Base-by-base conservation (phyloP, 2,329 filamentous ascomycete species). In the Nemania sp. region DNA sequence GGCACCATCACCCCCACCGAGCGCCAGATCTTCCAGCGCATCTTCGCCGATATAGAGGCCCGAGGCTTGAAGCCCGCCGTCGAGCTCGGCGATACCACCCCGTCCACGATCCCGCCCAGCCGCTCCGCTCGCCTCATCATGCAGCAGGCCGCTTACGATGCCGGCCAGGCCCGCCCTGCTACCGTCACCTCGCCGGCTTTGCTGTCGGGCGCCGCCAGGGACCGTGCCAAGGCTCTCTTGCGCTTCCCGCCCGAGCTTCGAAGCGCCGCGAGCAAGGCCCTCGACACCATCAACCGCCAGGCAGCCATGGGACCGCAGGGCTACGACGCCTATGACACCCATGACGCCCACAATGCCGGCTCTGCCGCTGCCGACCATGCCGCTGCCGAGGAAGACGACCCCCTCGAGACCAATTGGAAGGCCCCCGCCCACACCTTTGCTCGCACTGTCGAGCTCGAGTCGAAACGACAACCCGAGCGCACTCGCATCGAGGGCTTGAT, bases 1-100 rank as follows among this genome's bases (percentile, higher is more conserved):
- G 65, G 71, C 3, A 88, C 85, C 5, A 85, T 88, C 50, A 89
- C 86, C 0, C 81, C 81, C 0, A 70, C 76, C 0, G 86, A 89
- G 69, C 75, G 75, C 7, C 68, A 74, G 7, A 71, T 78, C 9
- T 84, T 84, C 60, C 79, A 82, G 29, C 77, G 79, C 52, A 83
- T 88, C 53, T 89, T 89, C 66, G 77, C 80, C 53, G 79, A 86
- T 54, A 87, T 88, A 46, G 81, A 83, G 48, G 74, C 72, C 10
- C 70, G 73, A 35, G 71, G 69, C 34, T 66, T 74, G n/a, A 61
- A 66, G 43, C 64, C 71, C 34, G 63, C 55, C 32, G 3, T 59
- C 1, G 42, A 48, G 6, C 54, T 59, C 9, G 65, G 66, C 39
- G 43, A 21, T n/a, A 5, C n/a, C n/a, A 1, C 17, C 50, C 60